Base-by-base conservation (phyloP, 306 rosid species). In the Cucurbita argyrosperma region DNA sequence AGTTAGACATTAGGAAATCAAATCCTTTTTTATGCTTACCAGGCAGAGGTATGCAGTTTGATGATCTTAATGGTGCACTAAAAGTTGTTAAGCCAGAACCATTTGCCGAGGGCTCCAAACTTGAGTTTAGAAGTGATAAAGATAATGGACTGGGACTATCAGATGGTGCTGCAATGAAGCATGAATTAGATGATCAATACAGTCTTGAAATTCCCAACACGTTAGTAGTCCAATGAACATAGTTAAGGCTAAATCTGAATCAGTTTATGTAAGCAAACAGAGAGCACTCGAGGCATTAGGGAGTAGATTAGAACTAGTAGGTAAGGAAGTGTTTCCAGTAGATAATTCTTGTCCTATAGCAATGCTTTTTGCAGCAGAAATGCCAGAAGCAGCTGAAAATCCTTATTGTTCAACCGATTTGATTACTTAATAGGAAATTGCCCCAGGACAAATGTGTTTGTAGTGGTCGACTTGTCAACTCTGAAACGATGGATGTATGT, bases 1-100 rank as follows among this genome's bases (percentile, higher is more conserved):
- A 76, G 76, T 68, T 77, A 70, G 79, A 84, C 54, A 54, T 83
- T 50, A 75, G 74, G 12, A 68, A 65, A 84, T 68, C 71, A 67
- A 59, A 71, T 69, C 60, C 87, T 46, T 21, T 47, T 77, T 38
- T 26, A 43, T 80, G 57, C 69, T 73, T 79, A 64, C 57, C 80
- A 3, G 80, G 77, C 58, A 64, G 63, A 75, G 74, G 18, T 39
- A 64, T 76, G 62, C 69, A 77, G 37, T 53, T 68, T 35, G 79
- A 67, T 72, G 86, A 68, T 81, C 66, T 62, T 37, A 78, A 72
- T 69, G 75, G 79, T 40, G 80, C 74, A 80, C 79, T 80, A 71
- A 87, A 81, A 77, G 69, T 57, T 18, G 90, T 94, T 14, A 94
- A 94, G 79, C 56, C 90, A 45, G 98, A 94, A 71, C 97, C 96